Evolutionary conservation across 176 grass and related monocot species (phyloP).

Genomic region (Pharus latifolius): DNA sequence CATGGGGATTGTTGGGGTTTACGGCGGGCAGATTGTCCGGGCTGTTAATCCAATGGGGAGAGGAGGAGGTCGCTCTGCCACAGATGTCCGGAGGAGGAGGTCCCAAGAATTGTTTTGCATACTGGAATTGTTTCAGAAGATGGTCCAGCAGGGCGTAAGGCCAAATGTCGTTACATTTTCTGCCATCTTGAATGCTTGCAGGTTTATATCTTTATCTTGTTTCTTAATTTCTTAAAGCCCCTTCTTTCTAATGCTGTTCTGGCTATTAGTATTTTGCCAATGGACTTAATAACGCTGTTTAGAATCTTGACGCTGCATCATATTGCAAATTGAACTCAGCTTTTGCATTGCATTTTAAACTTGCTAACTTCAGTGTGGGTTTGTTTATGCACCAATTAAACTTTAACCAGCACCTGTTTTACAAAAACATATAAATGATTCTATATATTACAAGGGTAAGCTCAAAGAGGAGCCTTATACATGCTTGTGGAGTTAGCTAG

Average conservation of each 20-base stretch:
- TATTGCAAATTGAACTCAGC: background rate
- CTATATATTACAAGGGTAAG: background rate
- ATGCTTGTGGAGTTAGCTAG: background rate
- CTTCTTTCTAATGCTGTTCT: background rate
- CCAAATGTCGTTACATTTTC: conserved; percentile 99
- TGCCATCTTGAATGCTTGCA: conserved; percentile 98
- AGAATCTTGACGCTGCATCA: background rate
- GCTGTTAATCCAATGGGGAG: conserved; percentile 27
- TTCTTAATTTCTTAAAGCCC: background rate
- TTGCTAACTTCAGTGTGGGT: background rate
- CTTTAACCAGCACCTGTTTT: background rate
- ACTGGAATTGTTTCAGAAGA: conserved; percentile 95
- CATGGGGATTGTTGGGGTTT: conserved; percentile 30
- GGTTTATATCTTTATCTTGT: conserved; percentile 32
- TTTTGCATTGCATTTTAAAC: background rate
- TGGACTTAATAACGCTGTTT: background rate
- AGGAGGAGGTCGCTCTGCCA: conserved; percentile 22
- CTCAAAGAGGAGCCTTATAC: background rate
- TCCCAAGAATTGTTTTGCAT: conserved; percentile 86
- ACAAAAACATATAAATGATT: background rate
- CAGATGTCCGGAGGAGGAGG: conserved; percentile 44
- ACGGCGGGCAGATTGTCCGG: conserved; percentile 48
- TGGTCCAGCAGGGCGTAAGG: conserved; percentile 90
- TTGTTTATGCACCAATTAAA: background rate
- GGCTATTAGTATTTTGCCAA: background rate